These are phyloP conservation scores for Hypoxylon lenormandii DNA, from an alignment of 495 filamentous ascomycete genomes.

Conservation along the genomic window DNA sequence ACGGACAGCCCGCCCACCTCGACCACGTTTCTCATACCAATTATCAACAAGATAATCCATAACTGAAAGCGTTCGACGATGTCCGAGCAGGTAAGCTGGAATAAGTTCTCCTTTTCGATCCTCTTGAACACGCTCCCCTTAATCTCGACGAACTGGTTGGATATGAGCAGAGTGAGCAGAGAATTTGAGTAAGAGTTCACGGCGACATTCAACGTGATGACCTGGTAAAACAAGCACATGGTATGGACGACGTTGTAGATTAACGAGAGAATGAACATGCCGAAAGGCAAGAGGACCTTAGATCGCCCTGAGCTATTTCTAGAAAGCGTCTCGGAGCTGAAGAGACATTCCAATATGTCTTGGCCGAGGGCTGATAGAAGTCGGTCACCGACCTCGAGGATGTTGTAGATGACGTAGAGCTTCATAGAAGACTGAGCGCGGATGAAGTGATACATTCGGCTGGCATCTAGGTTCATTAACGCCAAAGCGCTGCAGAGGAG, in stretches of 20 bases:
- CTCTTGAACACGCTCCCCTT: slow-evolving; percentile 97
- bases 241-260: slow-evolving; percentile 89
- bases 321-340: slow-evolving; percentile 90
- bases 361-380: slow-evolving; percentile 91
- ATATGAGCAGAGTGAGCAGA: slow-evolving; percentile 87
- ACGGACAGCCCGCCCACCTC: slow-evolving; percentile 81
- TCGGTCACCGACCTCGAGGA: slow-evolving; percentile 88
- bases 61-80: slow-evolving; percentile 97
- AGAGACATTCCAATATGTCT: slow-evolving; percentile 94
- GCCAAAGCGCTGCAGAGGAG: slow-evolving; percentile 84
- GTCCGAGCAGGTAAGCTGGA: slow-evolving; percentile 95
- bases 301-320: slow-evolving; percentile 87
- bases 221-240: slow-evolving; percentile 91
- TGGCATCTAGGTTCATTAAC: slow-evolving; percentile 93
- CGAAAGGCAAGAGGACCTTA: slow-evolving; percentile 89
- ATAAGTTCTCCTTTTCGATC: slow-evolving; percentile 96
- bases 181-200: slow-evolving; percentile 99
- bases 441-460: slow-evolving; percentile 98
- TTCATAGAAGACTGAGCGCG: slow-evolving; percentile 96
- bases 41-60: slow-evolving; percentile 96
- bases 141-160: slow-evolving; percentile 98
- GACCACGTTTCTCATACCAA: slow-evolving; percentile 92
- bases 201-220: slow-evolving; percentile 95
- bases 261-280: slow-evolving; percentile 87
- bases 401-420: slow-evolving; percentile 97